These are phyloP conservation scores for Thelonectria olida DNA, from an alignment of 2,329 filamentous ascomycete genomes.

Conservation along the genomic window DNA sequence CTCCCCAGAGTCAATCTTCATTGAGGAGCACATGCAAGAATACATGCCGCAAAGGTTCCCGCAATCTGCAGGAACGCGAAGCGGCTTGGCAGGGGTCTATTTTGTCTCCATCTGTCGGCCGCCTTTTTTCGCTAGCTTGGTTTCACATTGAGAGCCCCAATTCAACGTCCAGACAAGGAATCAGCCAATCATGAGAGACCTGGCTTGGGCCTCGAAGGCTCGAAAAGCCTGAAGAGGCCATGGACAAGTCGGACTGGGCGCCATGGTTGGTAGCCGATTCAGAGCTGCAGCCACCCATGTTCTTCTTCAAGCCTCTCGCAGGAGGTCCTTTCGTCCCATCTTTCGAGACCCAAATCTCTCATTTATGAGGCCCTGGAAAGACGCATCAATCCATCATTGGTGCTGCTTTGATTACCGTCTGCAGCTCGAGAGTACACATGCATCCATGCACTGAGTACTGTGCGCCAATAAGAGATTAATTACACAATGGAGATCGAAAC, in stretches of 20 bases:
- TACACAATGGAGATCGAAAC: not conserved
- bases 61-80: slow-evolving; percentile 21
- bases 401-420: not conserved
- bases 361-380: not conserved
- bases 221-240: not conserved
- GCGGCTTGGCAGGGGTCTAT: slow-evolving; percentile 13
- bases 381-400: not conserved
- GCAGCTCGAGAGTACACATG: not conserved
- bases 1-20: not conserved
- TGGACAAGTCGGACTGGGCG: slow-evolving; percentile 1
- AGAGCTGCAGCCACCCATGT: slow-evolving; percentile 7
- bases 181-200: slow-evolving; percentile 7
- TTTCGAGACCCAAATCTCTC: not conserved
- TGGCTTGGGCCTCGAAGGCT: not conserved
- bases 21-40: not conserved
- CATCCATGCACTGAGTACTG: not conserved
- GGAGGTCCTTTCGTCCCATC: not conserved
- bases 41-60: not conserved
- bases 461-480: not conserved
- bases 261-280: not conserved
- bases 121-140: slow-evolving; percentile 12
- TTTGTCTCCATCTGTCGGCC: not conserved
- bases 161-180: slow-evolving; percentile 10
- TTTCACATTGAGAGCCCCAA: slow-evolving; percentile 14
- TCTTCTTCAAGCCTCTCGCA: not conserved